phyloP scores from a whole-genome alignment of 208 protist genomes.

The Leishmania guyanensis region DNA sequence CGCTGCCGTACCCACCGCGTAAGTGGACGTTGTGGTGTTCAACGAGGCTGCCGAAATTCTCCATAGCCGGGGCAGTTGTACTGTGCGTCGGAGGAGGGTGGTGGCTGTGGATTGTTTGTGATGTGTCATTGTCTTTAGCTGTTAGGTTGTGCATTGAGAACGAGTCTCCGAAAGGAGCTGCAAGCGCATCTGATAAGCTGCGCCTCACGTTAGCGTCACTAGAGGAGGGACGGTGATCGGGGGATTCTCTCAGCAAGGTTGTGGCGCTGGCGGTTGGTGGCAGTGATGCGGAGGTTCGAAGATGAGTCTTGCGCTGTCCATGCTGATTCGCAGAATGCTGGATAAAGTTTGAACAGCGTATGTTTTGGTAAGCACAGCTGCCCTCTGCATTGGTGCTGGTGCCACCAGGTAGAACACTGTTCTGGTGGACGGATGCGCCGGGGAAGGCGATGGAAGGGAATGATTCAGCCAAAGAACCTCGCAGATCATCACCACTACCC shows the following conservation, averaged over 20 bases:
- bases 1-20: conserved; percentile 21
- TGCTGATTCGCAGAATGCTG: not conserved
- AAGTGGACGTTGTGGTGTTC: not conserved
- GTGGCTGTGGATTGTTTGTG: not conserved
- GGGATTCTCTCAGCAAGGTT: not conserved
- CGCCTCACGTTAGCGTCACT: not conserved
- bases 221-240: not conserved
- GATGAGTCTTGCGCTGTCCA: not conserved
- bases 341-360: not conserved
- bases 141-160: not conserved
- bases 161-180: not conserved
- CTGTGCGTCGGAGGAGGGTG: not conserved
- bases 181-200: not conserved
- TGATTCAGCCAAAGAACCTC: not conserved
- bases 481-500: not conserved
- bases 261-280: not conserved
- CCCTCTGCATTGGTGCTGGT: not conserved
- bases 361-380: not conserved
- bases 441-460: not conserved
- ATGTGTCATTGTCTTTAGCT: not conserved
- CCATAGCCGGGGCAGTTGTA: not conserved
- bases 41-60: not conserved
- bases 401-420: not conserved
- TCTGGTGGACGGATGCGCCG: not conserved
- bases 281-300: not conserved